Base-by-base conservation (phyloP, 1,284 basidiomycete species). In the Tilletiopsis washingtonensis region DNA sequence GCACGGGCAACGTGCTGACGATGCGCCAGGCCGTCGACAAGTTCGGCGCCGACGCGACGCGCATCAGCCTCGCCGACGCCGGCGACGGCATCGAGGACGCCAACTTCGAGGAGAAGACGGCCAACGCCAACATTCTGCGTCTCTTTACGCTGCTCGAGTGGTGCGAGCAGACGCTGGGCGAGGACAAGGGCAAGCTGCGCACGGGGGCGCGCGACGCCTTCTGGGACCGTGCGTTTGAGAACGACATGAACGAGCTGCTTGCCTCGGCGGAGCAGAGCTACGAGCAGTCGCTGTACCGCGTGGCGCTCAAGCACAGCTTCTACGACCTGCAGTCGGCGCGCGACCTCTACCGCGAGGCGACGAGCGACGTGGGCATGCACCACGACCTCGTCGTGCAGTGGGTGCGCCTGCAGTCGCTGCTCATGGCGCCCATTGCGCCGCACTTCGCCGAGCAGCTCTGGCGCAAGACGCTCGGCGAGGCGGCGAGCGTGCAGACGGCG, bases 101-200 rank as follows among this genome's bases (percentile, higher is more conserved):
- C 48, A 98, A 97, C 78, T 99, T 98, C 67, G 94, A 99, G 74
- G 94, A 98, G 80, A 90, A 91, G 78, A 89, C 87, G 11, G 94
- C 94, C 17, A 99, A 98, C 73, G 91, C 94, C 19, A 91, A 91
- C 63, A 98, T 99, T 72, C 77, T 98, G 68, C 83, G 94, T 54
- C 77, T 99, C 56, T 86, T 93, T 76, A 98, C 93, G 0, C 78
- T 96, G 61, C 80, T 91, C 59, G 81, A 80, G 5, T 98, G 93
- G 91, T 91, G 88, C 66, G 89, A 88, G 54, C 52, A 82, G 54
- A 43, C 83, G 61, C 81, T 81, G 56, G 81, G 83, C 49, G 77
- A 83, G 56, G 75, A 78, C 17, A 81, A 79, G 60, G 75, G 78
- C 24, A 82, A 80, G 64, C 76, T 94, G 61, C 84, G 91, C 25